phyloP scores from a whole-genome alignment of 2,329 filamentous ascomycete species.

The Madurella mycetomatis region DNA sequence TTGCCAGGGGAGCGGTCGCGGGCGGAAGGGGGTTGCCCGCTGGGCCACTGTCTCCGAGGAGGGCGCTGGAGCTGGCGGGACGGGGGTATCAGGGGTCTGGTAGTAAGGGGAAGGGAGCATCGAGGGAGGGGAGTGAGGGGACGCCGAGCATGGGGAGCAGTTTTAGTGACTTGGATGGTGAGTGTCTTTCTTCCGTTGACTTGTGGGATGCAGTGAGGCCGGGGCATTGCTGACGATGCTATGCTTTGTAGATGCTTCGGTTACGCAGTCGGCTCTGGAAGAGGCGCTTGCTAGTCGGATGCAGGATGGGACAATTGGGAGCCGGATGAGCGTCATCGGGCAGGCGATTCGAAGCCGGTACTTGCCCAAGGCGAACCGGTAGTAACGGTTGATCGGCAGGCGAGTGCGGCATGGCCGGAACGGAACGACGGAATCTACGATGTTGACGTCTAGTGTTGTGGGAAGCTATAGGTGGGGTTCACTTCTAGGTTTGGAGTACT shows the following conservation, averaged over 20 bases:
- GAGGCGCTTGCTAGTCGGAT: constrained; percentile 72
- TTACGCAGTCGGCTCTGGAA: constrained; percentile 75
- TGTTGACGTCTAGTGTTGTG: no score
- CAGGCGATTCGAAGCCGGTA: constrained; percentile 62
- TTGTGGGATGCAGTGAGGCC: constrained; percentile 1
- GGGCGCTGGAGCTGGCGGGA: constrained; percentile 54
- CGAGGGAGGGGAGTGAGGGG: constrained; percentile 64
- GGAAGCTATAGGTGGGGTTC: no score
- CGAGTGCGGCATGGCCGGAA: background rate
- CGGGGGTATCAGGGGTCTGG: constrained; percentile 42
- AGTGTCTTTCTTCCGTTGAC: constrained; percentile 13
- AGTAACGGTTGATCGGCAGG: background rate
- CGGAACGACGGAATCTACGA: no score
- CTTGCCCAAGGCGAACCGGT: constrained; percentile 31
- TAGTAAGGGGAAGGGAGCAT: constrained; percentile 45
- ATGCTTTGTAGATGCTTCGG: constrained; percentile 63
- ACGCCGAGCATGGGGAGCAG: constrained; percentile 80
- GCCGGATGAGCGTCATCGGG: constrained; percentile 64
- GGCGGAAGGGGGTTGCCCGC: constrained; percentile 1
- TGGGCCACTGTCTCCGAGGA: constrained; percentile 54
- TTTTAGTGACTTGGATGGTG: constrained; percentile 79
- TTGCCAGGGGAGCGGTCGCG: constrained; percentile 5
- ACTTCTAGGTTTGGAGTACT: no score
- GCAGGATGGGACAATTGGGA: constrained; percentile 55
- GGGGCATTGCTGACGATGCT: constrained; percentile 8